Conservation (phyloP, 768 basidiomycete genomes). For the Dictyophora rubrovolvata region DNA sequence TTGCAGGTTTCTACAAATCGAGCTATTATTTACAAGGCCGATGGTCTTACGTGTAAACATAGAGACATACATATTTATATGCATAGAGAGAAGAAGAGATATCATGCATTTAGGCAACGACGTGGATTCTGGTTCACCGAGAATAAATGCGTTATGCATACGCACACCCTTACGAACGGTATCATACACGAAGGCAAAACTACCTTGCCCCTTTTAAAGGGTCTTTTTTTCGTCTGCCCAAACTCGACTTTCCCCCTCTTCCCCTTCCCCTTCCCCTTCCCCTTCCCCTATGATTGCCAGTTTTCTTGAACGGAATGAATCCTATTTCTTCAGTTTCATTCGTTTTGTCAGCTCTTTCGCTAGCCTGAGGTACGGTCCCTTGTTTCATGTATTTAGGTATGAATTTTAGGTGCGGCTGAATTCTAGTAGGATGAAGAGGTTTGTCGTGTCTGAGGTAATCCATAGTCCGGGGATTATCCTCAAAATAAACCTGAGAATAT, state of each 20-base stretch:
- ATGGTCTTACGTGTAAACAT: too few relatives aligned
- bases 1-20: too few relatives aligned
- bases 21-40: too few relatives aligned
- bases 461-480: conserved; percentile 90
- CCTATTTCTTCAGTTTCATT: conserved; percentile 30
- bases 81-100: too few relatives aligned
- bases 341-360: conserved; percentile 13
- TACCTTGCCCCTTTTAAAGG: conserved; percentile 4
- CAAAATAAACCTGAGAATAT: conserved; percentile 76
- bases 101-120: too few relatives aligned
- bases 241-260: conserved; percentile 4
- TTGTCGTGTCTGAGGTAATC: conserved; percentile 92
- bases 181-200: not conserved
- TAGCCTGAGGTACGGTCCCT: conserved; percentile 52
- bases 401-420: conserved; percentile 93
- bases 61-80: too few relatives aligned
- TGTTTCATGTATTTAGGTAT: conserved; percentile 90
- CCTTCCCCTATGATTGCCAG: conserved; percentile 30
- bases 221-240: conserved; percentile 1
- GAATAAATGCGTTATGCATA: too few relatives aligned
- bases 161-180: too few relatives aligned
- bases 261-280: conserved; percentile 37
- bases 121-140: too few relatives aligned
- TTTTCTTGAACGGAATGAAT: conserved; percentile 70
- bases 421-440: conserved; percentile 78